phyloP scores from a whole-genome alignment of 495 filamentous ascomycete genomes.

The Aspergillus cavernicola region DNA sequence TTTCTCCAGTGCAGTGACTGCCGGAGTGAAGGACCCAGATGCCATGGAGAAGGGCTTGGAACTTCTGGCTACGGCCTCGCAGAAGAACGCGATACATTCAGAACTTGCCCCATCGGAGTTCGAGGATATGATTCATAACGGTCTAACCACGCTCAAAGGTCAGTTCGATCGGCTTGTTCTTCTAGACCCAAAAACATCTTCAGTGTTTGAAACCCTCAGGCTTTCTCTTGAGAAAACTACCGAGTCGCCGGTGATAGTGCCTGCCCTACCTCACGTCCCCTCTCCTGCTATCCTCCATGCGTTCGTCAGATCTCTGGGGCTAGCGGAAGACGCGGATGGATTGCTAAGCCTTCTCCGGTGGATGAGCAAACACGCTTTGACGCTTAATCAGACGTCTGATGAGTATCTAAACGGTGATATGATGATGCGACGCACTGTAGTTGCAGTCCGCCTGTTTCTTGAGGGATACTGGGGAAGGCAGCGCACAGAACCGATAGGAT shows the following conservation, averaged over 20 bases:
- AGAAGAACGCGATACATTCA: constrained; percentile 4
- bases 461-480: constrained; percentile 38
- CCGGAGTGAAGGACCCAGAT: constrained; percentile 23
- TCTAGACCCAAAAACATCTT: constrained; percentile 22
- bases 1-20: constrained; percentile 39
- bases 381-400: constrained; percentile 36
- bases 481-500: background rate
- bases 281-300: constrained; percentile 46
- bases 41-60: constrained; percentile 24
- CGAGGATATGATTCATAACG: constrained; percentile 31
- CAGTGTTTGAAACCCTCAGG: constrained; percentile 21
- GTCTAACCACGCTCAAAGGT: constrained; percentile 30
- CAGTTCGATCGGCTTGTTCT: constrained; percentile 40
- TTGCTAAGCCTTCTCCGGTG: constrained; percentile 49
- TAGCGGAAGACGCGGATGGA: constrained; percentile 45
- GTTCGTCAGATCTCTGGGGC: constrained; percentile 51
- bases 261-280: constrained; percentile 39
- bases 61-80: constrained; percentile 16
- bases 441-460: constrained; percentile 51
- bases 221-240: constrained; percentile 13
- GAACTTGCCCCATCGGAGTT: constrained; percentile 10
- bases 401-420: constrained; percentile 39
- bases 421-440: constrained; percentile 46
- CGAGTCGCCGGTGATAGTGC: constrained; percentile 21
- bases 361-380: constrained; percentile 44